phyloP scores from a whole-genome alignment of 73 alveolate genomes.

The Tetrahymena elliotti region DNA sequence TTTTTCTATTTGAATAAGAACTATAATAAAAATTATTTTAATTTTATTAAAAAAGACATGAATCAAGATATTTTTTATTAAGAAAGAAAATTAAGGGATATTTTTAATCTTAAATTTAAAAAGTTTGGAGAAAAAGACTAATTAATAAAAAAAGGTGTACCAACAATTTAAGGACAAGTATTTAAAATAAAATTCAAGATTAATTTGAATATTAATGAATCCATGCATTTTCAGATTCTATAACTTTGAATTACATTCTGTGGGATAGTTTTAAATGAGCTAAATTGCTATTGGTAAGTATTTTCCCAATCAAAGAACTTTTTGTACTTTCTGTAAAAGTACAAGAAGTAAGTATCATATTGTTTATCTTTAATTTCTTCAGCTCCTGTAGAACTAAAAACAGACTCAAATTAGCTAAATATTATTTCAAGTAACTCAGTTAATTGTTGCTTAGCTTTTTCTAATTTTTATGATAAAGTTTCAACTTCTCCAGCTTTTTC shows the following conservation, averaged over 20 bases:
- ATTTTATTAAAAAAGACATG: too few relatives aligned
- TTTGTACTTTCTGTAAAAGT: background rate
- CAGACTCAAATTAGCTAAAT: background rate
- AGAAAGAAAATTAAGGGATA: too few relatives aligned
- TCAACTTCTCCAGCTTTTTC: background rate
- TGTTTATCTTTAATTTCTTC: background rate
- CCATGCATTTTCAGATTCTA: background rate
- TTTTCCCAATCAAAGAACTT: background rate
- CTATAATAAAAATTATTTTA: too few relatives aligned
- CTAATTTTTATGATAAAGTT: background rate
- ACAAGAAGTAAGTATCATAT: background rate
- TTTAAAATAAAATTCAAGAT: too few relatives aligned
- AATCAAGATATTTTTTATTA: too few relatives aligned
- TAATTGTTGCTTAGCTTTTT: background rate
- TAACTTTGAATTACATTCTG: background rate
- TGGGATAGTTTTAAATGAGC: background rate
- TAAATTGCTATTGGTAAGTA: background rate
- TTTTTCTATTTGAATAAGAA: too few relatives aligned
- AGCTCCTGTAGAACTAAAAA: background rate
- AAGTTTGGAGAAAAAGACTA: too few relatives aligned
- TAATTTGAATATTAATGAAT: too few relatives aligned
- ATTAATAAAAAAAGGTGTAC: too few relatives aligned
- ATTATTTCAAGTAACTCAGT: background rate
- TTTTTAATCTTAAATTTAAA: too few relatives aligned
- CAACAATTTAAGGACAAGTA: too few relatives aligned